Base-by-base conservation (phyloP, 164 flowering plant genomes). In the Berberis vulgaris region DNA sequence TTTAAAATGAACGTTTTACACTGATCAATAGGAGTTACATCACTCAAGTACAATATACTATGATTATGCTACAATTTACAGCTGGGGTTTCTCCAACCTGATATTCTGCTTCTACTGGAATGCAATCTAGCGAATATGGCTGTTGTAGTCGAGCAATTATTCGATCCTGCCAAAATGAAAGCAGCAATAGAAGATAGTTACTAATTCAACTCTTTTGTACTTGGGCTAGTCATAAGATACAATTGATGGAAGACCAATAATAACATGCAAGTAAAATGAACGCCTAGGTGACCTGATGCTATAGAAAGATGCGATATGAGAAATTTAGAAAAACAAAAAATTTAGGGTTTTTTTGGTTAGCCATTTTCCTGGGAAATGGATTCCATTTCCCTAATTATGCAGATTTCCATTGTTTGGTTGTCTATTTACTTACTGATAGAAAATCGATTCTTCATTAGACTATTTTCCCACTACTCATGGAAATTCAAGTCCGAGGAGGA, bases 41-140 rank as follows among this genome's bases (percentile, higher is more conserved):
- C 26, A 26, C 26, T 26, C 26, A 26, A 26, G 26, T 26, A 26
- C 26, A 26, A 26, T 26, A 26, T 26, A 26, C 26, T 26, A 26
- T 26, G 26, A 26, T 26, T 26, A 26, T 26, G 26, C 26, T 26
- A 26, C 26, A 26, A 26, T 26, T 26, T 26, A 26, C 26, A 26
- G 26, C 26, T 26, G 26, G 26, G 26, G 0, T 26, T 52, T 4
- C 42, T 58, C 77, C 1, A 64, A 86, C 99, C 97, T 94, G 99
- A 75, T 72, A 94, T 75, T 94, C 99, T 61, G 99, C 96, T 79
- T 94, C 99, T 56, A 94, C 96, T 2, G 97, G 99, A 74, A 94
- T 94, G 83, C 99, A 94, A 71, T 91, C 99, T 47, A 89, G 72
- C 46, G 97, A 91, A 79, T 91, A 94, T 57, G 99, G 99, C 65